Evolutionary conservation across 352 stramenopile species (phyloP).

Genomic region (Pythium folliculosum): DNA sequence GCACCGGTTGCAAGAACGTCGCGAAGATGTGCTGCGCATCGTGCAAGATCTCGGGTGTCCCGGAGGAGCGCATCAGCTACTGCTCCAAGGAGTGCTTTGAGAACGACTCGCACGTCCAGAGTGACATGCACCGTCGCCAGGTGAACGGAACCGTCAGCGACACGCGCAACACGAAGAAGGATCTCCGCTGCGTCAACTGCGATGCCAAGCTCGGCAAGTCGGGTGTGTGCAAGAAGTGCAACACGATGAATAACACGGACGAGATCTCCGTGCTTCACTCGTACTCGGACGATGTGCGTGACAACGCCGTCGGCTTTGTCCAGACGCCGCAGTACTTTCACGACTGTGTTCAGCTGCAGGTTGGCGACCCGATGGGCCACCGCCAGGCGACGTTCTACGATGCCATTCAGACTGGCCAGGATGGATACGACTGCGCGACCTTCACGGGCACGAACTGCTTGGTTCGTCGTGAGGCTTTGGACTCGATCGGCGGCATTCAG

Average conservation of each 20-base stretch:
- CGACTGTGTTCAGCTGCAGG: slow-evolving; percentile 82
- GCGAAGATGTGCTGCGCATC: slow-evolving; percentile 85
- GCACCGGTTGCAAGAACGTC: slow-evolving; percentile 73
- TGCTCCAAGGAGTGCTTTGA: slow-evolving; percentile 90
- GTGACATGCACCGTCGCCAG: slow-evolving; percentile 76
- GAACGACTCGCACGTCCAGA: slow-evolving; percentile 78
- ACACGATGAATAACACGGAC: slow-evolving; percentile 53
- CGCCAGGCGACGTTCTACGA: slow-evolving; percentile 86
- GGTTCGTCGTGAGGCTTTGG: slow-evolving; percentile 79
- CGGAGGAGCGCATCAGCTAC: slow-evolving; percentile 83
- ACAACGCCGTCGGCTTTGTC: slow-evolving; percentile 81
- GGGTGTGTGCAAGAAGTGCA: slow-evolving; percentile 80
- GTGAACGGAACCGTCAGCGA: slow-evolving; percentile 82
- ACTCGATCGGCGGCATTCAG: slow-evolving; percentile 85
- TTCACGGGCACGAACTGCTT: slow-evolving; percentile 84
- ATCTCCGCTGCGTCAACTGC: slow-evolving; percentile 75
- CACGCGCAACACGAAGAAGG: slow-evolving; percentile 68
- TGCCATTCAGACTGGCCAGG: slow-evolving; percentile 80
- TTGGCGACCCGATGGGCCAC: slow-evolving; percentile 79
- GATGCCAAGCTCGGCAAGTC: slow-evolving; percentile 70
- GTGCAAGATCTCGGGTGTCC: slow-evolving; percentile 83
- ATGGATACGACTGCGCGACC: slow-evolving; percentile 80
- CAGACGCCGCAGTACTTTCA: slow-evolving; percentile 87
- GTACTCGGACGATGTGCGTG: slow-evolving; percentile 81
- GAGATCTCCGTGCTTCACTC: slow-evolving; percentile 66